These are phyloP conservation scores for Nissolia schottii DNA, from an alignment of 306 rosid genomes.

Conservation along the genomic window DNA sequence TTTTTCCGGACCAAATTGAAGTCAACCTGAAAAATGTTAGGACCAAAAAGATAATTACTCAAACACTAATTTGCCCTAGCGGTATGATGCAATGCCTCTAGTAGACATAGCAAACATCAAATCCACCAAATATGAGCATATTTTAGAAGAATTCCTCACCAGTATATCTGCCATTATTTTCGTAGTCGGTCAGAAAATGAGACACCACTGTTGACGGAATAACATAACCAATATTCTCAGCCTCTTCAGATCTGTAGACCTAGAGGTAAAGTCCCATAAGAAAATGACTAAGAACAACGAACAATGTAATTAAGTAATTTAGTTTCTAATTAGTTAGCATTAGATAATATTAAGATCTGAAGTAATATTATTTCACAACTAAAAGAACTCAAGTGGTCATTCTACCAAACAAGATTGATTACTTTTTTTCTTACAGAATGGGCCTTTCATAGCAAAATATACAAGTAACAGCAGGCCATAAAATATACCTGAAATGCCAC, in stretches of 20 bases:
- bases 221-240: slow-evolving; percentile 99
- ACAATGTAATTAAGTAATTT: not conserved
- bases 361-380: slow-evolving; percentile 12
- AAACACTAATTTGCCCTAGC: slow-evolving; percentile 8
- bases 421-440: not conserved
- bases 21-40: no score
- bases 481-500: slow-evolving; percentile 98
- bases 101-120: slow-evolving; percentile 19
- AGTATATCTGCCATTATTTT: slow-evolving; percentile 82
- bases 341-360: not conserved
- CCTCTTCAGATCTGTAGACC: slow-evolving; percentile 98
- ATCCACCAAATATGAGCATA: slow-evolving; percentile 17
- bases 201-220: slow-evolving; percentile 95
- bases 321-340: slow-evolving; percentile 11
- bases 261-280: slow-evolving; percentile 59
- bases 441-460: not conserved
- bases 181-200: slow-evolving; percentile 89
- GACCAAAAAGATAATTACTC: no score
- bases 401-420: not conserved
- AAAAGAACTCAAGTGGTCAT: not conserved
- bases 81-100: not conserved
- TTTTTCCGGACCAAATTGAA: no score
- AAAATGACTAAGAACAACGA: slow-evolving; percentile 15
- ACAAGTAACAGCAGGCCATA: slow-evolving; percentile 27
- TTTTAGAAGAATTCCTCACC: slow-evolving; percentile 52